These are phyloP conservation scores for Geranium brycei DNA, from an alignment of 345 rosid genomes.

Conservation along the genomic window DNA sequence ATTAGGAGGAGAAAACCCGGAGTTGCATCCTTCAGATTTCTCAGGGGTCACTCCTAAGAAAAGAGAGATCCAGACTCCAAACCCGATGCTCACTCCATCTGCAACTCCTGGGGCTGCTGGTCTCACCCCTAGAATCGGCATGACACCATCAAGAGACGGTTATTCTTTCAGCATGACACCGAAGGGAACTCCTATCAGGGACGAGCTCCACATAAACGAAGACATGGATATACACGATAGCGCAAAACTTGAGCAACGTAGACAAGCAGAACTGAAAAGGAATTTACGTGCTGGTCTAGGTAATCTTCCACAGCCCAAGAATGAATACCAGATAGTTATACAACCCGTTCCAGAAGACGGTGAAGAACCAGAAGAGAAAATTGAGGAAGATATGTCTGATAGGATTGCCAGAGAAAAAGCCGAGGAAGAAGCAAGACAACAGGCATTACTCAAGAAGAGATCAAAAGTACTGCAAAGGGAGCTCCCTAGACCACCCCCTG, in stretches of 20 bases:
- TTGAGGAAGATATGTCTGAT: slow-evolving; percentile 99
- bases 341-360: slow-evolving; percentile 68
- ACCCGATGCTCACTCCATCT: slow-evolving; percentile 81
- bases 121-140: slow-evolving; percentile 74
- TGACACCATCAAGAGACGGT: slow-evolving; percentile 91
- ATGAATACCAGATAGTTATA: slow-evolving; percentile 82
- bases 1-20: slow-evolving; percentile 95
- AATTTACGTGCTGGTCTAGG: slow-evolving; percentile 61
- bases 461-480: slow-evolving; percentile 96
- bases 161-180: slow-evolving; percentile 72
- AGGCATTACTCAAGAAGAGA: slow-evolving; percentile 82
- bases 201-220: slow-evolving; percentile 89
- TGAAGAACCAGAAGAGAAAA: slow-evolving; percentile 84
- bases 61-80: slow-evolving; percentile 82
- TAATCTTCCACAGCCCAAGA: slow-evolving; percentile 84
- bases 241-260: slow-evolving; percentile 61
- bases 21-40: slow-evolving; percentile 97
- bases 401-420: slow-evolving; percentile 77
- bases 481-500: slow-evolving; percentile 88
- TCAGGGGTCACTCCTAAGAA: slow-evolving; percentile 95
- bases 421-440: slow-evolving; percentile 81
- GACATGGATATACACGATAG: slow-evolving; percentile 69
- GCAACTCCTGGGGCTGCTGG: slow-evolving; percentile 78
- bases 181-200: slow-evolving; percentile 92
- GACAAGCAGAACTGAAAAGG: slow-evolving; percentile 69